Evolutionary conservation across 495 filamentous ascomycete species (phyloP).

Genomic region (Podospora tetraspora): DNA sequence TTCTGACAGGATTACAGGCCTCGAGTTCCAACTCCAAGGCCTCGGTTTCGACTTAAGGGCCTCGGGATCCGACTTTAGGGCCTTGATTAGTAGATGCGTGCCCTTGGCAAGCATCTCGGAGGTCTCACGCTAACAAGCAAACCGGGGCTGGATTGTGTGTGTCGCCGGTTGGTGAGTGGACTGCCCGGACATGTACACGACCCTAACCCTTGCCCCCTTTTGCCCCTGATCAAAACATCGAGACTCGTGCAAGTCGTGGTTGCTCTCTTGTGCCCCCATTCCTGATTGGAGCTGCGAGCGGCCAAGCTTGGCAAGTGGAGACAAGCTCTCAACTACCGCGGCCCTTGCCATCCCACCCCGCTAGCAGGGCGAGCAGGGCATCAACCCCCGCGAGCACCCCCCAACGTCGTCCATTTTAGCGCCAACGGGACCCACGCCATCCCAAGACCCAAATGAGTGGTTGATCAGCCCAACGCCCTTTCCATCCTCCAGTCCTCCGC

Average conservation of each 20-base stretch:
- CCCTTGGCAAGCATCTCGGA: neutral
- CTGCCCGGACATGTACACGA: neutral
- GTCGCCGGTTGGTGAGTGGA: neutral
- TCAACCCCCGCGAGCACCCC: neutral
- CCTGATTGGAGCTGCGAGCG: neutral
- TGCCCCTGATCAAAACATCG: neutral
- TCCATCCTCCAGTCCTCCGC: too few species aligned
- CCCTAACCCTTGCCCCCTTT: neutral
- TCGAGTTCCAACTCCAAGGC: too few species aligned
- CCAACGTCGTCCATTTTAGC: neutral
- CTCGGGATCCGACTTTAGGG: neutral
- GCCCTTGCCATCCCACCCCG: neutral
- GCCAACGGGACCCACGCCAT: neutral
- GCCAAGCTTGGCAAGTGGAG: neutral
- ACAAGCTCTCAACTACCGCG: neutral
- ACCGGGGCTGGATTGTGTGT: neutral
- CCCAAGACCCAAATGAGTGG: neutral
- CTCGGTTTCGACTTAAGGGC: too few species aligned
- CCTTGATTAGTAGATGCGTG: neutral
- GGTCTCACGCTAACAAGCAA: neutral
- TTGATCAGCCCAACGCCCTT: too few species aligned
- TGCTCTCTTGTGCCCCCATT: neutral
- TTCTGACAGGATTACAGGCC: too few species aligned
- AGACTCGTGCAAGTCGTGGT: too few species aligned
- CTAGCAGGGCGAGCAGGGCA: too few species aligned